These are phyloP conservation scores for Boletus subparvulus DNA, from an alignment of 768 basidiomycete genomes.

Conservation along the genomic window DNA sequence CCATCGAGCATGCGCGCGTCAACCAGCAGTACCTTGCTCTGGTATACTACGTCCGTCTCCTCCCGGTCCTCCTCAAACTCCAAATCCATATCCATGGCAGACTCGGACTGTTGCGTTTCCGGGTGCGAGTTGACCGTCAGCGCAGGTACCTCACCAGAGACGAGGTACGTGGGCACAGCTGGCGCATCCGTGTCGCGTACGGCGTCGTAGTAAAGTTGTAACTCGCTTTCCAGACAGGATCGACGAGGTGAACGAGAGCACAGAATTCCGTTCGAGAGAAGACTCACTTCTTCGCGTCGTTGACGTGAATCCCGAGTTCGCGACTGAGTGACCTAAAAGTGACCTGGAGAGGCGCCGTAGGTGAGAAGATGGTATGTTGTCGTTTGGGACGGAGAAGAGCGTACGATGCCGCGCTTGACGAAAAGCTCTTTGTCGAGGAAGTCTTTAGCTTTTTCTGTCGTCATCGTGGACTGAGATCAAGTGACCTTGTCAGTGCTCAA, in stretches of 20 bases:
- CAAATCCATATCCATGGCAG: slow-evolving; percentile 33
- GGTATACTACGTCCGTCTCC: slow-evolving; percentile 43
- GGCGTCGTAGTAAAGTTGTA: slow-evolving; percentile 55
- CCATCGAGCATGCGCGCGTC: slow-evolving; percentile 65
- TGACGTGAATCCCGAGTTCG: slow-evolving; percentile 69
- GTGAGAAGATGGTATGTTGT: background rate
- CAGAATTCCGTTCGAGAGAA: background rate
- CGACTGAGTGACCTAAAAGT: slow-evolving; percentile 79
- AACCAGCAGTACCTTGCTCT: slow-evolving; percentile 55
- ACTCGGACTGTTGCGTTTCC: slow-evolving; percentile 6
- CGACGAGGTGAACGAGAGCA: background rate
- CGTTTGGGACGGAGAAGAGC: slow-evolving; percentile 5
- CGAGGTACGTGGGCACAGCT: slow-evolving; percentile 63
- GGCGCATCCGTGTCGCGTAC: slow-evolving; percentile 34
- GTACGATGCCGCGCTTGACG: slow-evolving; percentile 44
- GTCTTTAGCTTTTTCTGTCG: slow-evolving; percentile 34
- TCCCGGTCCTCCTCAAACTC: slow-evolving; percentile 42
- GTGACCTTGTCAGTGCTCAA: background rate
- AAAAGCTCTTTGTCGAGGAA: slow-evolving; percentile 49
- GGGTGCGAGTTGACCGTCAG: slow-evolving; percentile 8
- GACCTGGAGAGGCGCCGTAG: slow-evolving; percentile 45
- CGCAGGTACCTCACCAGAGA: slow-evolving; percentile 54
- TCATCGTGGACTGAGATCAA: slow-evolving; percentile 22
- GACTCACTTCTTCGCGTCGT: slow-evolving; percentile 70
- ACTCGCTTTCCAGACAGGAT: slow-evolving; percentile 46